Base-by-base conservation (phyloP, 495 filamentous ascomycete species). In the Trichoderma gamsii region DNA sequence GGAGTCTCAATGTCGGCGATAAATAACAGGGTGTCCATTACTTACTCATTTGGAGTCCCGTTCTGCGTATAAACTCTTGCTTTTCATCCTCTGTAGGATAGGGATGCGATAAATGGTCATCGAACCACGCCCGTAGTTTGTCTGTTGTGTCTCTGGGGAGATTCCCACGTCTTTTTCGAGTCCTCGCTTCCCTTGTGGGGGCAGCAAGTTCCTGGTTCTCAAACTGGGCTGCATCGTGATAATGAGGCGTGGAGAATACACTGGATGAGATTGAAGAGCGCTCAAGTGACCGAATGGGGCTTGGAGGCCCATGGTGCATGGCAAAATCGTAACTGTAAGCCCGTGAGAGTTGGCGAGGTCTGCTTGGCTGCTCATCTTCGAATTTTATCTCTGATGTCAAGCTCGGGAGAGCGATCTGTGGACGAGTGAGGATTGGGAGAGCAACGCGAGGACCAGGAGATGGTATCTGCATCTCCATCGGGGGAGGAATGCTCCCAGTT, bases 41-140 rank as follows among this genome's bases (percentile, higher is more conserved):
- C 87, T 90, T 89, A 80, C 90, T 94, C 74, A 95, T 89, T 27
- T 89, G 87, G 16, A 97, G 81, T 0, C 88, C 87, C 1, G 92
- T 97, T 67, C 85, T 79, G 32, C 82, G 82, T 83, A 92, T 90
- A 59, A 97, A 81, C 72, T 88, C 83, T 72, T 92, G 88, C 79
- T 97, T 97, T 77, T 96, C 90, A 64, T 96, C 92, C 73, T 97
- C 92, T 41, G 87, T 92, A 7, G 92, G 92, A 73, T 97, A 97
- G 0, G 92, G 92, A 73, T 94, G 92, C 38, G 87, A 80, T 5
- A 93, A 76, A 77, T 96, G 91, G 25, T 83, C 84, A 61, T 86
- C 74, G 69, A 95, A 92, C 92, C 92, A 97, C 16, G 83, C 79
- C n/a, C 90, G 86, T 49, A 97, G 82, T 66, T 89, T 88, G 76